A percentile compares a stretch with the other conserved stretches of the same genome.
Conservation (phyloP, 257 asterid species). For the Penstemon davidsonii region DNA sequence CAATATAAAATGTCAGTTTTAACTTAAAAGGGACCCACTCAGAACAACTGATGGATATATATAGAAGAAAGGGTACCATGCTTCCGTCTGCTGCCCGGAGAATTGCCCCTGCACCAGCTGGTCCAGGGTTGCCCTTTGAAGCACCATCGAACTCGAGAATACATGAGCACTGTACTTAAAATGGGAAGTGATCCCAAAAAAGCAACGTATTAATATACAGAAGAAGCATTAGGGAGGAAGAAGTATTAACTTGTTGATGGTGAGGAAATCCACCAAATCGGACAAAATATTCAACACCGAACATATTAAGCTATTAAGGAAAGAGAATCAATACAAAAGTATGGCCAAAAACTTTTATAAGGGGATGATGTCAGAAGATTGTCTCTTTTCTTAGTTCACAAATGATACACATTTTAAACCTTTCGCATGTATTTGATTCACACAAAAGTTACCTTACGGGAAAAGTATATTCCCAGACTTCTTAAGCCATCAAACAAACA, state of each 20-base stretch:
- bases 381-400: background rate
- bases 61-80: conserved; percentile 43
- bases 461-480: background rate
- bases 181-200: conserved; percentile 27
- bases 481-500: conserved; percentile 9
- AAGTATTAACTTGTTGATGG: background rate
- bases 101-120: conserved; percentile 96
- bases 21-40: background rate
- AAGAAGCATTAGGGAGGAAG: background rate
- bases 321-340: background rate
- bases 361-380: background rate
- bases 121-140: conserved; percentile 97
- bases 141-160: conserved; percentile 91
- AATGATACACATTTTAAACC: conserved; percentile 16
- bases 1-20: conserved; percentile 15
- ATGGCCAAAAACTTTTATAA: background rate
- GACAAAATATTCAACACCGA: background rate
- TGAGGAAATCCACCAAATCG: conserved; percentile 8
- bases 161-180: conserved; percentile 67
- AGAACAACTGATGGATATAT: conserved; percentile 12
- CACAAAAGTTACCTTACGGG: background rate
- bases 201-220: conserved; percentile 5
- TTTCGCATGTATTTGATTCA: background rate
- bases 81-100: conserved; percentile 84
- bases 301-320: background rate